These are phyloP conservation scores for Dipodascus albidus DNA, from an alignment of 805 yeast genomes.

Conservation along the genomic window DNA sequence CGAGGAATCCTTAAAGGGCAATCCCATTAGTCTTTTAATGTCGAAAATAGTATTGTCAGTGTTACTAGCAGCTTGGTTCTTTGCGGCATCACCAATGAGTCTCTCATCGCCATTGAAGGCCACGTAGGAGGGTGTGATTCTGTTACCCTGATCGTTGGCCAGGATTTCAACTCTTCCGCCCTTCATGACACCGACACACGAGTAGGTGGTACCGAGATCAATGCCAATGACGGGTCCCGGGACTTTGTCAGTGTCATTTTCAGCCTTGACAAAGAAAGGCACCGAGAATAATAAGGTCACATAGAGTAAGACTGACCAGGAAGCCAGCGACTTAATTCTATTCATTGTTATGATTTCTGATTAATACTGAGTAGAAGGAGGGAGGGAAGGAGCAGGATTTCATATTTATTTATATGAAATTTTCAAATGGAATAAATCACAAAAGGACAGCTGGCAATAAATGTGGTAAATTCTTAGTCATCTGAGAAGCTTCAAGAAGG, in stretches of 20 bases:
- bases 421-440: not conserved
- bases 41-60: slow-evolving; percentile 82
- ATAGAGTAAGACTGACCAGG: slow-evolving; percentile 25
- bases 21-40: slow-evolving; percentile 85
- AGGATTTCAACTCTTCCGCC: slow-evolving; percentile 83
- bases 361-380: not conserved
- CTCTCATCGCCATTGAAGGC: slow-evolving; percentile 89
- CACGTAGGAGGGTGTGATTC: slow-evolving; percentile 92
- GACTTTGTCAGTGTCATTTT: slow-evolving; percentile 30
- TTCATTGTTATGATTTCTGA: not conserved
- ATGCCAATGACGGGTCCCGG: slow-evolving; percentile 63
- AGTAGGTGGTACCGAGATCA: slow-evolving; percentile 95
- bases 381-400: not conserved
- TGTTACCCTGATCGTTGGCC: slow-evolving; percentile 94
- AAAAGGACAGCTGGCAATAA: slow-evolving; percentile 1
- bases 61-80: slow-evolving; percentile 88
- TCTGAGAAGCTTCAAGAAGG: not conserved
- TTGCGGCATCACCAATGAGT: slow-evolving; percentile 92
- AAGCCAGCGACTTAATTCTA: slow-evolving; percentile 11
- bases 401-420: not conserved
- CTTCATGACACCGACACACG: slow-evolving; percentile 86
- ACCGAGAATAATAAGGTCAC: slow-evolving; percentile 25
- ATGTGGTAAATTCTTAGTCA: not conserved
- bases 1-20: slow-evolving; percentile 61
- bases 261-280: slow-evolving; percentile 25